phyloP scores from a whole-genome alignment of 192 early-diverging fungal species.

The Linnemannia exigua region DNA sequence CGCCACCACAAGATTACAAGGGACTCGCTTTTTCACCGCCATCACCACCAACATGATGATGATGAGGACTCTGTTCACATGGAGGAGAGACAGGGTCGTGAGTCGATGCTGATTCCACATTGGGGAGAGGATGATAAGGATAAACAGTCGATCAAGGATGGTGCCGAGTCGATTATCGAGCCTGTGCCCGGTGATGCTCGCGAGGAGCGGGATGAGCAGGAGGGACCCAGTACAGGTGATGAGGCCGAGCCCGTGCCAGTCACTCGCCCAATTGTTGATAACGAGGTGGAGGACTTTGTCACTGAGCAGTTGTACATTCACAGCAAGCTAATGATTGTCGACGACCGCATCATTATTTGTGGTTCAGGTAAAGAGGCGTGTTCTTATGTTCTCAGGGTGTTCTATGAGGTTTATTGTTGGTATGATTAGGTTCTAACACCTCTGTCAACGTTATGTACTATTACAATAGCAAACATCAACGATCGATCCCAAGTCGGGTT shows the following conservation, averaged over 20 bases:
- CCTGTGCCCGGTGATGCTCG: not conserved
- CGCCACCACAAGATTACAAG: constrained; percentile 25
- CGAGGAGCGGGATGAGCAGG: not conserved
- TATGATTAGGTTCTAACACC: not conserved
- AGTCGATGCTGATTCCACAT: not conserved
- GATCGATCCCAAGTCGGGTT: constrained; percentile 89
- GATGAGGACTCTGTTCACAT: not conserved
- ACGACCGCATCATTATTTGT: constrained; percentile 86
- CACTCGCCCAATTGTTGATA: constrained; percentile 21
- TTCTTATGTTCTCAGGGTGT: not conserved
- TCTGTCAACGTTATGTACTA: not conserved
- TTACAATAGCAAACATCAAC: constrained; percentile 81
- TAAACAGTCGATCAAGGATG: not conserved
- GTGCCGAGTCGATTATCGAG: constrained; percentile 32
- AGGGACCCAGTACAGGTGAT: not conserved
- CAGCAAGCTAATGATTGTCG: constrained; percentile 90
- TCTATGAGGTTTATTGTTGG: not conserved
- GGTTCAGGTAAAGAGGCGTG: constrained; percentile 69
- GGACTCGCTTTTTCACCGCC: not conserved
- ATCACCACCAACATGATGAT: not conserved
- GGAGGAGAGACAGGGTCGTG: not conserved
- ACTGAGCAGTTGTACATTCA: constrained; percentile 92
- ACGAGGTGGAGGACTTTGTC: constrained; percentile 64
- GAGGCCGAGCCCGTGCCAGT: not conserved
- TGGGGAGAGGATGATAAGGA: not conserved